Conservation (phyloP, 2,329 filamentous ascomycete genomes). For the Aplosporella prunicola region DNA sequence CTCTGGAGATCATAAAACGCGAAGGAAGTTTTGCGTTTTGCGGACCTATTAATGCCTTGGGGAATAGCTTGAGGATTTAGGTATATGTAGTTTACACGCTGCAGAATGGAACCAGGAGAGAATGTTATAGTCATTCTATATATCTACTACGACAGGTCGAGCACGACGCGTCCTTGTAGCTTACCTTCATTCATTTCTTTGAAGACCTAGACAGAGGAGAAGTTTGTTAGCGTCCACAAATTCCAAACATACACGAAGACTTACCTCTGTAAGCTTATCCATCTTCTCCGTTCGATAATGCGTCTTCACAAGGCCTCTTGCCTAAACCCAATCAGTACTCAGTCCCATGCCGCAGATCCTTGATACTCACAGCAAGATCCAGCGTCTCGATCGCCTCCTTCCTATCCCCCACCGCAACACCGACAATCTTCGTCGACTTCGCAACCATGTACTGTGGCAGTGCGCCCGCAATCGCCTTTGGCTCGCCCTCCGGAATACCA, state of each 20-base stretch:
- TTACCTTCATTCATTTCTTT: conserved; percentile 37
- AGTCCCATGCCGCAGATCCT: neutral
- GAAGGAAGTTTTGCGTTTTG: too few relatives aligned
- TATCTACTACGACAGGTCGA: conserved; percentile 28
- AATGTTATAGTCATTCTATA: too few relatives aligned
- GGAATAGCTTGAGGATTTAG: too few relatives aligned
- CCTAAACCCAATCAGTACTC: neutral
- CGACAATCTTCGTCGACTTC: conserved; percentile 36
- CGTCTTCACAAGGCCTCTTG: conserved; percentile 37
- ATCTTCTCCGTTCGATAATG: conserved; percentile 38
- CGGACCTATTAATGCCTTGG: too few relatives aligned
- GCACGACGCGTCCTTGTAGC: conserved; percentile 39
- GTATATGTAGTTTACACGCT: too few relatives aligned
- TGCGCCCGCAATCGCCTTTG: conserved; percentile 35
- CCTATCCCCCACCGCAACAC: conserved; percentile 37
- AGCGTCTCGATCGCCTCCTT: conserved; percentile 42
- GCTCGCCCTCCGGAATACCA: conserved; percentile 39
- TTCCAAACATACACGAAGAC: neutral
- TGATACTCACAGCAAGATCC: conserved; percentile 29
- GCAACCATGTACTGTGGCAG: conserved; percentile 32
- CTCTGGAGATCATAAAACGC: too few relatives aligned
- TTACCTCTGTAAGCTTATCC: conserved; percentile 35
- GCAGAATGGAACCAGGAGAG: too few relatives aligned
- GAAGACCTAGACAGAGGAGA: conserved; percentile 28
- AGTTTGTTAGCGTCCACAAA: neutral